phyloP scores from a whole-genome alignment of 192 early-diverging fungal genomes.

The Coemansia sp. region DNA sequence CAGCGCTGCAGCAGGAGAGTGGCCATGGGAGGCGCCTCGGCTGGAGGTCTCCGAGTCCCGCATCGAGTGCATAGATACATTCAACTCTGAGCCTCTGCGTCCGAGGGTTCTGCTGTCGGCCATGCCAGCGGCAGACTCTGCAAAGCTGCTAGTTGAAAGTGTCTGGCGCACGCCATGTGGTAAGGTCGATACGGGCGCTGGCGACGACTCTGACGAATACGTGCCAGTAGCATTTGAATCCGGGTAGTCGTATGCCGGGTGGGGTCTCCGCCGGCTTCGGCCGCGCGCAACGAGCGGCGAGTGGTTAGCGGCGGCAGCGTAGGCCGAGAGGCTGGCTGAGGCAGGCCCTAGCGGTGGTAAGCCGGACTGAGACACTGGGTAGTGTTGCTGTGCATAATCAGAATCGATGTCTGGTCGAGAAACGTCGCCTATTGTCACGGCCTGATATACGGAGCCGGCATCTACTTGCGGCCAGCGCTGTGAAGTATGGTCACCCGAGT shows the following conservation, averaged over 20 bases:
- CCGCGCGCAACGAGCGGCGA: conserved; percentile 34
- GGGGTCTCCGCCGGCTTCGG: conserved; percentile 33
- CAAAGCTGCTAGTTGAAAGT: conserved; percentile 21
- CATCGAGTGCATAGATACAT: conserved; percentile 19
- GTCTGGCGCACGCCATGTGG: conserved; percentile 28
- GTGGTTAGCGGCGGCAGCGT: conserved; percentile 16
- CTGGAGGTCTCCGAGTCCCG: conserved; percentile 21
- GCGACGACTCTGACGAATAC: conserved; percentile 28
- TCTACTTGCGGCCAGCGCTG: conserved; percentile 4
- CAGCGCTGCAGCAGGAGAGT: conserved; percentile 15
- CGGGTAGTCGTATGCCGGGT: conserved; percentile 38
- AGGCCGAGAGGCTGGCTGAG: conserved; percentile 29
- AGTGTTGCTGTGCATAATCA: conserved; percentile 22
- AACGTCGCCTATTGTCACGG: conserved; percentile 18
- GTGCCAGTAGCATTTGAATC: conserved; percentile 20
- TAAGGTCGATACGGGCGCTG: conserved; percentile 11
- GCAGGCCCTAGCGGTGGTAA: conserved; percentile 42
- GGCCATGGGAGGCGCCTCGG: conserved; percentile 5
- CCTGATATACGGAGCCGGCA: conserved; percentile 19
- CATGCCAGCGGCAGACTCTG: conserved; percentile 12
- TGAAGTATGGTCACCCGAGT: conserved; percentile 7
- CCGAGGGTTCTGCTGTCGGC: conserved; percentile 10
- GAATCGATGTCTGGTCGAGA: background rate
- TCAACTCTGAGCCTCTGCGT: conserved; percentile 25
- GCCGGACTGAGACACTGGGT: conserved; percentile 49